Conservation (phyloP, 805 yeast species). For the Priceomyces castillae region DNA sequence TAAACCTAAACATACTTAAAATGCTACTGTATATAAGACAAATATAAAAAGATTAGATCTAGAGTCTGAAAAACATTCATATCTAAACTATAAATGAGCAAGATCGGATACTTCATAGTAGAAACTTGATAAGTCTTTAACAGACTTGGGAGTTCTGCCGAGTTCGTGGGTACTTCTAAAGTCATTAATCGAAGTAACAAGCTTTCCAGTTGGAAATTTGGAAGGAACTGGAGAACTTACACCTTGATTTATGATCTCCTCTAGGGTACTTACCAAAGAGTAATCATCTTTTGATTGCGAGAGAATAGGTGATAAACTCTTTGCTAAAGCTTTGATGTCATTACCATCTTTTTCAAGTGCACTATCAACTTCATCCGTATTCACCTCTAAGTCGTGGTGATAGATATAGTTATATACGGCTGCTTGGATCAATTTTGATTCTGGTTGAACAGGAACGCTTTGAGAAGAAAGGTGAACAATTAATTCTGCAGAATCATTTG, state of each 20-base stretch:
- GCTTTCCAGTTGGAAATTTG: slow-evolving; percentile 49
- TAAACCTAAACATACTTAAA: background rate
- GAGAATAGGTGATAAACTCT: slow-evolving; percentile 2
- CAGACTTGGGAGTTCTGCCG: slow-evolving; percentile 65
- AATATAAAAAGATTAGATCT: too few species aligned
- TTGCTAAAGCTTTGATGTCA: slow-evolving; percentile 8
- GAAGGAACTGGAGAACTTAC: slow-evolving; percentile 29
- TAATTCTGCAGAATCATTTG: slow-evolving; percentile 17
- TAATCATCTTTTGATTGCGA: background rate
- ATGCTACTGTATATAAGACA: slow-evolving; percentile 8
- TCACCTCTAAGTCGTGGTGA: slow-evolving; percentile 19
- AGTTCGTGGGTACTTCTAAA: slow-evolving; percentile 55
- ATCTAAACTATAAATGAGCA: slow-evolving; percentile 15
- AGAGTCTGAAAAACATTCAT: too few species aligned
- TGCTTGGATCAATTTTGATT: slow-evolving; percentile 20
- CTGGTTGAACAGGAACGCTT: slow-evolving; percentile 16
- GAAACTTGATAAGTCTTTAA: slow-evolving; percentile 22
- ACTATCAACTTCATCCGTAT: slow-evolving; percentile 23
- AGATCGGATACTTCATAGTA: slow-evolving; percentile 21
- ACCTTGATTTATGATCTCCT: slow-evolving; percentile 15
- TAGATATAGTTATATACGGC: slow-evolving; percentile 27
- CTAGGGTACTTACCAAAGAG: background rate
- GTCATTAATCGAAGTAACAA: slow-evolving; percentile 44
- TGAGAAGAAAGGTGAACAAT: slow-evolving; percentile 55
- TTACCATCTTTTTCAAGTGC: slow-evolving; percentile 11